Conservation (phyloP, 2,329 filamentous ascomycete species). For the Exophiala sp. region DNA sequence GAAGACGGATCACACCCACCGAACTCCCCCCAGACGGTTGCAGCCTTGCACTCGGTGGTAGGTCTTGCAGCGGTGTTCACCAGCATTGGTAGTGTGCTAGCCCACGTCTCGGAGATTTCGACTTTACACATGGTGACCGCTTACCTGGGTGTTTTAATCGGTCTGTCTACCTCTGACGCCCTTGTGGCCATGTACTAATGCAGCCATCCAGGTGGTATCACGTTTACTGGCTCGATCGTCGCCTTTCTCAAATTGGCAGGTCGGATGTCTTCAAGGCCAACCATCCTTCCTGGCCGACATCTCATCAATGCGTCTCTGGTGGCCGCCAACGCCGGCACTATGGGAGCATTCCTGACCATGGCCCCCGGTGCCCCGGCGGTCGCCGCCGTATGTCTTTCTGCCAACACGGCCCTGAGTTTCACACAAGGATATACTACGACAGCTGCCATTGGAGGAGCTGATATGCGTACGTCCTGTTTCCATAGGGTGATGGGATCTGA, state of each 20-base stretch:
- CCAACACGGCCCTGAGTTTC: constrained; percentile 72
- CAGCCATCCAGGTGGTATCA: constrained; percentile 71
- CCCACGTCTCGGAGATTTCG: constrained; percentile 57
- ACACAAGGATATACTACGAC: constrained; percentile 84
- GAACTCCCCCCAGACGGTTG: constrained; percentile 84
- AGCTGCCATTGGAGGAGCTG: constrained; percentile 81
- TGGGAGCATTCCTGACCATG: constrained; percentile 77
- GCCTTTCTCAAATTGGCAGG: constrained; percentile 83
- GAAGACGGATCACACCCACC: constrained; percentile 79
- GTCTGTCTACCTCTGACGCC: constrained; percentile 31
- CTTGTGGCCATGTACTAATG: too few relatives aligned
- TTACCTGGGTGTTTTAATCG: constrained; percentile 80
- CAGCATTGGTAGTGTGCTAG: constrained; percentile 79
- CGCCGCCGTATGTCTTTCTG: constrained; percentile 69
- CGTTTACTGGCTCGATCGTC: constrained; percentile 84
- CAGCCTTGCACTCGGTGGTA: constrained; percentile 82
- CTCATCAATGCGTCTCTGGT: constrained; percentile 68
- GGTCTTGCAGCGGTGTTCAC: constrained; percentile 83
- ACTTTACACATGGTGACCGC: constrained; percentile 79
- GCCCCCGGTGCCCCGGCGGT: constrained; percentile 72
- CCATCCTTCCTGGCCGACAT: constrained; percentile 67
- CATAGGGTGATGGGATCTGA: constrained; percentile 13
- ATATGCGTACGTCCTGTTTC: constrained; percentile 58
- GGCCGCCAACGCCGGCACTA: constrained; percentile 70
- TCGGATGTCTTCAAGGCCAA: constrained; percentile 71